These are phyloP conservation scores for Arachis stenosperma DNA, from an alignment of 306 rosid genomes.

Conservation along the genomic window DNA sequence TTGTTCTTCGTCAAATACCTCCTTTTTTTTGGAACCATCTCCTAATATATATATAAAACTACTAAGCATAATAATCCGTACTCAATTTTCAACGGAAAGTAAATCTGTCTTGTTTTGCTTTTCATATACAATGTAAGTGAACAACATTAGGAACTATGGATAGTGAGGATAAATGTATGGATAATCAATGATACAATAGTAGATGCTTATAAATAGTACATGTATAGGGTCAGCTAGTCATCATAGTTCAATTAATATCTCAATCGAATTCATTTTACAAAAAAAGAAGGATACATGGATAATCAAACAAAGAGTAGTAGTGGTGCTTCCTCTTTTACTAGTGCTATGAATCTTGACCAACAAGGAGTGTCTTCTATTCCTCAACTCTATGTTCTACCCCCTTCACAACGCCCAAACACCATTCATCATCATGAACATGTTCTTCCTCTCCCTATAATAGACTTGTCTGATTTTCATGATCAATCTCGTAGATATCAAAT, in stretches of 20 bases:
- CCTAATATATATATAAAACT: too few species aligned
- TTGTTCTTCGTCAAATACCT: conserved; percentile 15
- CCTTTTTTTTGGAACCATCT: background rate
- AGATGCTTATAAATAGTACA: conserved; percentile 32
- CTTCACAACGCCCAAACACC: conserved; percentile 48
- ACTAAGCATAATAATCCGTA: too few species aligned
- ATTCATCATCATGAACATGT: background rate
- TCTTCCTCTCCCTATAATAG: conserved; percentile 45
- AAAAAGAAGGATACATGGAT: conserved; percentile 10
- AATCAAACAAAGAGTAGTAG: background rate
- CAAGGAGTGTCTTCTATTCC: conserved; percentile 45
- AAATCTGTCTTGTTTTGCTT: background rate
- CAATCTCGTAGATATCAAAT: conserved; percentile 41
- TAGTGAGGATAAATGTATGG: conserved; percentile 1
- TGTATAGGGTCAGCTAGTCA: background rate
- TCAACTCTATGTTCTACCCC: conserved; percentile 58
- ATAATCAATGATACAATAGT: background rate
- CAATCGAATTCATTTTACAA: background rate
- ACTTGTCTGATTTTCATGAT: conserved; percentile 42
- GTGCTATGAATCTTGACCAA: conserved; percentile 47
- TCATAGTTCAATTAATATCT: background rate
- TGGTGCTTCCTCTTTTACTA: conserved; percentile 39
- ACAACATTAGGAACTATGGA: conserved; percentile 24
- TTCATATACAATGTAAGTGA: conserved; percentile 33
- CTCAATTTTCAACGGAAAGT: background rate